Conservation (phyloP, 352 stramenopile species). For the Globisporangium splendens region DNA sequence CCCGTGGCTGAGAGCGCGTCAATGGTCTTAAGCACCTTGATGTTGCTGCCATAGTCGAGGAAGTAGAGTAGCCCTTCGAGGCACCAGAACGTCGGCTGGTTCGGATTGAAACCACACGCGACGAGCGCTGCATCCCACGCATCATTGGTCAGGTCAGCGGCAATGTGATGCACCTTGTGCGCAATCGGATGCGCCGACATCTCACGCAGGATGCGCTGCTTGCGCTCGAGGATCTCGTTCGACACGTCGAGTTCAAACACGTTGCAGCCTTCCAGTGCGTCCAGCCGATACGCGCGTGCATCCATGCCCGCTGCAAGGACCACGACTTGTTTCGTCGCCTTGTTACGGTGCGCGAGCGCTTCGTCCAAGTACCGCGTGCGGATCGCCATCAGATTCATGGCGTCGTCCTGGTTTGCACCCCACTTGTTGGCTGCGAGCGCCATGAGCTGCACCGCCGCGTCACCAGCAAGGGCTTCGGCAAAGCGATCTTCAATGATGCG, state of each 20-base stretch:
- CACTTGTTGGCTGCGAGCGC: constrained; percentile 9
- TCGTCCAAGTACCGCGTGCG: constrained; percentile 24
- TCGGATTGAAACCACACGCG: constrained; percentile 10
- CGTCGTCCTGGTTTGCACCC: background rate
- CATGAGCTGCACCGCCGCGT: constrained; percentile 2
- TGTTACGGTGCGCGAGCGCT: constrained; percentile 6
- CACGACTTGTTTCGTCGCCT: constrained; percentile 14
- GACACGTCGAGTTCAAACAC: constrained; percentile 21
- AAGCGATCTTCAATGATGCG: constrained; percentile 20
- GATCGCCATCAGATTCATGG: constrained; percentile 15
- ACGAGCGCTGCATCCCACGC: constrained; percentile 11
- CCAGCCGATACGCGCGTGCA: constrained; percentile 17
- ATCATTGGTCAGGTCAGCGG: constrained; percentile 15
- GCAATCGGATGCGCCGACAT: background rate
- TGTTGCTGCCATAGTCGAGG: constrained; percentile 13
- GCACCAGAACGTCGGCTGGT: constrained; percentile 16
- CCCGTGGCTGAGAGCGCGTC: constrained; percentile 12
- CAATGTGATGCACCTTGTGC: constrained; percentile 14
- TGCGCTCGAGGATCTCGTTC: constrained; percentile 11
- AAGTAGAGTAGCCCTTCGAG: constrained; percentile 21
- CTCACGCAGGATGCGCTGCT: constrained; percentile 11
- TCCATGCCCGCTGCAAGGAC: constrained; percentile 19
- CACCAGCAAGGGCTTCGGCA: constrained; percentile 13
- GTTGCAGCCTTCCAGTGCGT: constrained; percentile 8
- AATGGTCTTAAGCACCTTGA: constrained; percentile 20